Evolutionary conservation across 2,329 filamentous ascomycete genomes (phyloP).

Genomic region (Fusarium pseudocircinatum): DNA sequence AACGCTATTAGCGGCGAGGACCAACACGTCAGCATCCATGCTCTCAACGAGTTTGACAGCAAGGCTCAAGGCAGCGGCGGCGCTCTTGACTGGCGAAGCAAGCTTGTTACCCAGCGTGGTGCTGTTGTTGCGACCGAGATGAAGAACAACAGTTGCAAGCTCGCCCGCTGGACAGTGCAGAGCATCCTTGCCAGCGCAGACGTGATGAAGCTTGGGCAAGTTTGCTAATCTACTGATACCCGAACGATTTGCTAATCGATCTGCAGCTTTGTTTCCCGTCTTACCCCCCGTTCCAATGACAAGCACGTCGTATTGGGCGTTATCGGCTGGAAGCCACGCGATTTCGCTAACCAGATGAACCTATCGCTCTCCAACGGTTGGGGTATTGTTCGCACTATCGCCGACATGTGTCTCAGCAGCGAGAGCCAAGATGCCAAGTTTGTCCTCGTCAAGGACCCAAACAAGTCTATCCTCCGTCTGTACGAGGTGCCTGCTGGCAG

Average conservation of each 20-base stretch:
- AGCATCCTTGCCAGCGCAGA: conserved; percentile 97
- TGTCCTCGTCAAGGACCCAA: conserved; percentile 88
- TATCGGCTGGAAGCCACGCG: conserved; percentile 95
- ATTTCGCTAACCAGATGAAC: conserved; percentile 98
- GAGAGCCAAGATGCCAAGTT: conserved; percentile 84
- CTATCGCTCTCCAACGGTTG: conserved; percentile 95
- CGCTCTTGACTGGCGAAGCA: conserved; percentile 95
- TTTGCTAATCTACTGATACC: conserved; percentile 28
- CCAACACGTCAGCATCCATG: conserved; percentile 91
- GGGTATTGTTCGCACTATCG: conserved; percentile 98
- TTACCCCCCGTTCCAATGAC: conserved; percentile 90
- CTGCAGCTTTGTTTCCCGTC: conserved; percentile 88
- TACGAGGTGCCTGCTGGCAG: conserved; percentile 90
- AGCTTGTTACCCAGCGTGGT: conserved; percentile 93
- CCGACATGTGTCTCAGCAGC: conserved; percentile 87
- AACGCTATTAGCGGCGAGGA: conserved; percentile 92
- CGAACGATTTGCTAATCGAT: conserved; percentile 19
- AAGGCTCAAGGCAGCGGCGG: conserved; percentile 96
- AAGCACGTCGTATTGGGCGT: conserved; percentile 96
- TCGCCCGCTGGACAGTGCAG: conserved; percentile 97
- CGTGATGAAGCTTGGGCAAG: conserved; percentile 95
- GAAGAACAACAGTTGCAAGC: conserved; percentile 99
- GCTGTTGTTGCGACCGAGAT: conserved; percentile 98
- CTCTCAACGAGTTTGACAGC: conserved; percentile 98
- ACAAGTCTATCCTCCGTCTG: conserved; percentile 92